These are phyloP conservation scores for Alternaria longipes DNA, from an alignment of 2,329 filamentous ascomycete species.

Conservation along the genomic window DNA sequence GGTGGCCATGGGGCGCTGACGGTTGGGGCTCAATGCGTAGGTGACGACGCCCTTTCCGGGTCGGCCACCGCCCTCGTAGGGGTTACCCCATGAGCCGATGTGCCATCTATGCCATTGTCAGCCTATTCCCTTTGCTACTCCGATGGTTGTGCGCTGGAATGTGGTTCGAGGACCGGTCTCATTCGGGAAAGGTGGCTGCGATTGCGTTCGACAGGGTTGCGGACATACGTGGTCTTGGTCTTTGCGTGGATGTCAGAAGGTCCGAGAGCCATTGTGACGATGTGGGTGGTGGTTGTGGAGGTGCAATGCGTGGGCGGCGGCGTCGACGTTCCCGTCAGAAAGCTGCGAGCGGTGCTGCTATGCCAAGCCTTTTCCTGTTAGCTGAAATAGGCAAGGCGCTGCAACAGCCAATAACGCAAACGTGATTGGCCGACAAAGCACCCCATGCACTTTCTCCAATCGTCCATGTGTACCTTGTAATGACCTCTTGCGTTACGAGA, in stretches of 20 bases:
- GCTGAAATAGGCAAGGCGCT: slow-evolving; percentile 5
- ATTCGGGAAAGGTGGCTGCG: slow-evolving; percentile 1
- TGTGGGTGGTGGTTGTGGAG: slow-evolving; percentile 24
- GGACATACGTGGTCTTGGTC: slow-evolving; percentile 43
- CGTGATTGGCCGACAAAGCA: neutral
- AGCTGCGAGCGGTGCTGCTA: slow-evolving; percentile 26
- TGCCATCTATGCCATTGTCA: slow-evolving; percentile 43
- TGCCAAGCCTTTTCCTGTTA: slow-evolving; percentile 15
- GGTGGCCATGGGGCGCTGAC: slow-evolving; percentile 86
- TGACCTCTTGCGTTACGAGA: neutral
- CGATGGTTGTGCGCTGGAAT: slow-evolving; percentile 14
- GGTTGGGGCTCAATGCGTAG: slow-evolving; percentile 86
- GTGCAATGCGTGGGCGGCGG: slow-evolving; percentile 30
- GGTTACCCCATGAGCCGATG: slow-evolving; percentile 51
- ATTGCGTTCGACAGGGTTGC: slow-evolving; percentile 7
- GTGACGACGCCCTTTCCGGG: slow-evolving; percentile 69
- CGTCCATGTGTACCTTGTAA: too few species aligned
- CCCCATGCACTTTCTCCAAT: neutral
- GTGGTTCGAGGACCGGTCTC: slow-evolving; percentile 18
- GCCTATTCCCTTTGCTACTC: slow-evolving; percentile 16
- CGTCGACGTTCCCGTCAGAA: slow-evolving; percentile 28
- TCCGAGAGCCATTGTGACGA: slow-evolving; percentile 45
- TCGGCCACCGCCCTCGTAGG: slow-evolving; percentile 50
- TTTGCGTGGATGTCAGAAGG: slow-evolving; percentile 36
- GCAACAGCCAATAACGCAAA: neutral